Base-by-base conservation (phyloP, 75 land plant species). In the Larix kaempferi region DNA sequence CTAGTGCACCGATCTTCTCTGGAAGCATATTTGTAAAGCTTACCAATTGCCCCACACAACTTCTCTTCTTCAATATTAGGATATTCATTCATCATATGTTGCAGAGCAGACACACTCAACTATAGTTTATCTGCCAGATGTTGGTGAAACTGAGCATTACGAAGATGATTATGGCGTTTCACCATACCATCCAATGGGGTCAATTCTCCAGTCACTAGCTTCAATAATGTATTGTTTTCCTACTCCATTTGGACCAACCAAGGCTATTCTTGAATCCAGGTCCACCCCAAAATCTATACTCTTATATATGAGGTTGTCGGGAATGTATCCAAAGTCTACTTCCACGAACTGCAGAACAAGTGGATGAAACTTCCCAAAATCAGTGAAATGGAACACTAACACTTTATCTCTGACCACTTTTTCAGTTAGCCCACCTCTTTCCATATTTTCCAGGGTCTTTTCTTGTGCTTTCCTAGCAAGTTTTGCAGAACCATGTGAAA, bases 1-100 rank as follows among this genome's bases (percentile, higher is more conserved):
- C n/a, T n/a, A n/a, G n/a, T n/a, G n/a, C n/a, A n/a, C n/a, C n/a
- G n/a, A n/a, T n/a, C n/a, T n/a, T n/a, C n/a, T n/a, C n/a, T n/a
- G n/a, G n/a, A n/a, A n/a, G n/a, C n/a, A n/a, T n/a, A n/a, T n/a
- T n/a, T n/a, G n/a, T n/a, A n/a, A n/a, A n/a, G n/a, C n/a, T n/a
- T n/a, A n/a, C 84, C 84, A 29, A 82, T 73, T 3, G 82, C 84
- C 14, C 82, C 74, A 58, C 83, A 76, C 82, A 82, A 79, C 3
- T 82, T 79, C 55, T 82, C 84, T 56, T 82, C 84, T 59, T 82
- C 82, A 52, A 82, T 41, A 41, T 76, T 82, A 7, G 83, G 84
- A 80, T 79, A 82, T 64, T 82, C 84, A 33, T 25, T 3, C 84
- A 82, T 82, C 84, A 82, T 82, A n/a, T 82, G 79, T 54, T 82